These are phyloP conservation scores for Plasmodium cynomolgi DNA, from an alignment of 169 alveolate genomes.

Conservation along the genomic window DNA sequence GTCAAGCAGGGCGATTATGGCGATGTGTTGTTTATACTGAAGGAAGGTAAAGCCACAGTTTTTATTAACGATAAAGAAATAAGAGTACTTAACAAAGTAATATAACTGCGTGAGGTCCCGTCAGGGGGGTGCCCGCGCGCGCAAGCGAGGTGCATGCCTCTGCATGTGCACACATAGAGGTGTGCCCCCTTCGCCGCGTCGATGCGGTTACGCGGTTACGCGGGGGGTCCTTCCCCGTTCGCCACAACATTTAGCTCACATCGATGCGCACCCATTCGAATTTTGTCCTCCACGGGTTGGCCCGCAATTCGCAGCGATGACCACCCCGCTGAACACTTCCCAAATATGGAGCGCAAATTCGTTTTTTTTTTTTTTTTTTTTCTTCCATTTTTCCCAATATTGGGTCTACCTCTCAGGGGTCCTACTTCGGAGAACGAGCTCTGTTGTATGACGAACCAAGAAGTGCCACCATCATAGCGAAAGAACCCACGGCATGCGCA, in stretches of 20 bases:
- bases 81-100: constrained; percentile 81
- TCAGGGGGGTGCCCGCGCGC: neutral
- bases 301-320: neutral
- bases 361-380: neutral
- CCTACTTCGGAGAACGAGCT: constrained; percentile 95
- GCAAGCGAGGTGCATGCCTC: neutral
- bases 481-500: constrained; percentile 87
- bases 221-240: neutral
- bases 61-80: constrained; percentile 86
- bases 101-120: neutral
- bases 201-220: neutral
- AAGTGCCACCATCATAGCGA: constrained; percentile 94
- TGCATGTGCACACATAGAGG: neutral
- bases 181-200: no score
- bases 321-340: neutral
- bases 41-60: constrained; percentile 92
- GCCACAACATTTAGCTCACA: neutral
- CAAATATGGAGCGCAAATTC: neutral
- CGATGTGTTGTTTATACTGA: constrained; percentile 91
- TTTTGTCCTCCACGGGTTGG: neutral
- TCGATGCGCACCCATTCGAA: neutral
- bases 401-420: constrained; percentile 94
- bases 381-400: constrained; percentile 15
- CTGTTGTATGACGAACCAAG: constrained; percentile 93
- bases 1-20: constrained; percentile 94